Evolutionary conservation across 306 rosid genomes (phyloP), one percentile per base, ranked within the genome.

Genomic region (Purshia tridentata): DNA sequence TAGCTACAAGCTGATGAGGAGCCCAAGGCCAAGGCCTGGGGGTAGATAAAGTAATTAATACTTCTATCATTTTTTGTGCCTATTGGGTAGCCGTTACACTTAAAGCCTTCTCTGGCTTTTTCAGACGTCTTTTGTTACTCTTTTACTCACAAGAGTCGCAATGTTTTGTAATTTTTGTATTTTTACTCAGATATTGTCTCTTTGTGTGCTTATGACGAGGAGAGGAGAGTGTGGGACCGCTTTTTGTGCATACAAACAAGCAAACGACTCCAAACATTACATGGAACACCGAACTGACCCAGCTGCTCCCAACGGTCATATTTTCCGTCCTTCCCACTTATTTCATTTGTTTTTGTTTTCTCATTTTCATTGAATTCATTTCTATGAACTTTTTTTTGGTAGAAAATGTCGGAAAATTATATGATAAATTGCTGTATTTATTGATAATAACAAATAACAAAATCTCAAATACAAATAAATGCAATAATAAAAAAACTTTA

Each of bases 51-150:
- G 35, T 29, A 29, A 29, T 29, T 29, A 29, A 29, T 29, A 69
- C 16, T 58, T 61, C 59, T 14, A 65, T 5, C 61, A 16, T n/a
- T 42, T 58, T 73, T 53, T 67, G n/a, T 22, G 68, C 48, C 8
- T 49, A 73, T 55, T 77, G 69, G 72, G 66, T 81, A 86, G 35
- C 89, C 90, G 96, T 87, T 85, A 70, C 11, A 37, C 23, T 3
- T 4, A 56, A 10, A 20, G 39, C 4, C n/a, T 56, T 73, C 44
- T 60, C 51, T 70, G 42, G 64, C 77, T 69, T 81, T 61, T 69
- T 58, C n/a, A 15, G 72, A 53, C 41, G 23, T 77, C 77, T 83
- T 77, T 81, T 52, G 58, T 57, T 67, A 64, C 9, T 66, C 37
- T 58, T 12, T 60, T 60, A 62, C 67, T 23, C 48, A 62, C 40